phyloP scores from a whole-genome alignment of 306 rosid species.

The Cicer cuneatum region DNA sequence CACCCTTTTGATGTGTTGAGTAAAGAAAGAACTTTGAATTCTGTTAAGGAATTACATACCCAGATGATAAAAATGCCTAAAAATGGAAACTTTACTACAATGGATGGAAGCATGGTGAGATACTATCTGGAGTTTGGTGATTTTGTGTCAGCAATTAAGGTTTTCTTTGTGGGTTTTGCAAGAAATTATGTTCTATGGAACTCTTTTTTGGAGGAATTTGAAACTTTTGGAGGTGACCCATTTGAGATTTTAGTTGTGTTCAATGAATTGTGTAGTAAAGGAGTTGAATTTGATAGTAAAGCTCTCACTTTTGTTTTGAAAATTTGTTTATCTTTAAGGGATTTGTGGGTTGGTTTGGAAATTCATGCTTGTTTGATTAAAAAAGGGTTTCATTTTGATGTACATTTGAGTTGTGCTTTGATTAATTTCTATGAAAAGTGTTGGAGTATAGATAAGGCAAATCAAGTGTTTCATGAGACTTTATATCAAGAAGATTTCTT shows the following conservation, averaged over 20 bases:
- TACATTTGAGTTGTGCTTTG: slow-evolving; percentile 62
- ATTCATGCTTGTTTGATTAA: slow-evolving; percentile 66
- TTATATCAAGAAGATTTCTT: slow-evolving; percentile 53
- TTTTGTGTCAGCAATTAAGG: slow-evolving; percentile 58
- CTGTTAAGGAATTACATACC: slow-evolving; percentile 62
- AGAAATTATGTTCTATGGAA: slow-evolving; percentile 57
- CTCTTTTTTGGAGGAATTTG: slow-evolving; percentile 58
- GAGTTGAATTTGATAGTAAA: slow-evolving; percentile 54
- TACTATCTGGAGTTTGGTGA: slow-evolving; percentile 66
- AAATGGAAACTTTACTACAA: slow-evolving; percentile 40
- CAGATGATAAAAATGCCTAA: slow-evolving; percentile 57
- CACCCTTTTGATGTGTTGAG: slow-evolving; percentile 42
- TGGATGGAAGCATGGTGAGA: slow-evolving; percentile 53
- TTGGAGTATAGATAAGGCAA: slow-evolving; percentile 59
- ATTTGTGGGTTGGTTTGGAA: slow-evolving; percentile 58
- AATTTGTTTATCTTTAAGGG: slow-evolving; percentile 55
- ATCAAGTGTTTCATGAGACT: slow-evolving; percentile 61
- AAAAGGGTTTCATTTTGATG: slow-evolving; percentile 62
- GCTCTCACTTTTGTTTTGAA: slow-evolving; percentile 61
- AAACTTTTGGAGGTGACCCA: slow-evolving; percentile 57
- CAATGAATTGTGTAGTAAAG: slow-evolving; percentile 50
- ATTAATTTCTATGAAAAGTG: slow-evolving; percentile 62
- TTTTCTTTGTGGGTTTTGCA: slow-evolving; percentile 59
- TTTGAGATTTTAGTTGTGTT: slow-evolving; percentile 56
- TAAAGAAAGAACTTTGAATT: slow-evolving; percentile 54